Percentiles rank a stretch among this genome's conserved stretches.
Evolutionary conservation across 495 filamentous ascomycete genomes (phyloP).

Genomic region (Daldinia loculata): DNA sequence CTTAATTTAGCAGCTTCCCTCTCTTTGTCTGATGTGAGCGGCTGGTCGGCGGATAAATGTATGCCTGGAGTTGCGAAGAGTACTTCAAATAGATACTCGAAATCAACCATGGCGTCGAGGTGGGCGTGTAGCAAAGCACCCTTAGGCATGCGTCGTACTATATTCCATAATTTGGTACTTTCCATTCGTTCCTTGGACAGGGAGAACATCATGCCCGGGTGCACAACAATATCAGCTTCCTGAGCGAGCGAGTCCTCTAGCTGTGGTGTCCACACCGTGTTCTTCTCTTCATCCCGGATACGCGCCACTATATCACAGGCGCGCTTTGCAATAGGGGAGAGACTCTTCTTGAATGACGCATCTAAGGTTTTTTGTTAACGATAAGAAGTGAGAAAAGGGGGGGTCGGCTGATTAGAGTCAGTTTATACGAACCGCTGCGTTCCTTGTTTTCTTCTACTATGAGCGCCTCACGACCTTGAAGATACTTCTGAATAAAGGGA

Average conservation of each 20-base stretch:
- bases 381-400: neutral
- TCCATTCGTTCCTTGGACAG: slow-evolving; percentile 83
- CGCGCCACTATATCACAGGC: slow-evolving; percentile 80
- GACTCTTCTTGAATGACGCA: slow-evolving; percentile 68
- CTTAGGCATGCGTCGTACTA: slow-evolving; percentile 88
- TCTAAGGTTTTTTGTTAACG: slow-evolving; percentile 52
- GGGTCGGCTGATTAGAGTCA: neutral
- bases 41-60: slow-evolving; percentile 65
- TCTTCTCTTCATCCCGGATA: slow-evolving; percentile 79
- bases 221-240: slow-evolving; percentile 63
- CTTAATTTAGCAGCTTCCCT: slow-evolving; percentile 57
- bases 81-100: slow-evolving; percentile 76
- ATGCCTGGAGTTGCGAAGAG: slow-evolving; percentile 79
- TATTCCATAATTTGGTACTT: slow-evolving; percentile 82
- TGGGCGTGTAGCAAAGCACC: slow-evolving; percentile 89
- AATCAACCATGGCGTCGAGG: slow-evolving; percentile 87
- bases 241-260: slow-evolving; percentile 70
- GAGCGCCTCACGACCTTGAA: slow-evolving; percentile 77
- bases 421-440: slow-evolving; percentile 71
- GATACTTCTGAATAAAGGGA: slow-evolving; percentile 80
- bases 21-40: slow-evolving; percentile 59
- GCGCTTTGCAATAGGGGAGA: slow-evolving; percentile 76
- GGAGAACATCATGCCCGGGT: slow-evolving; percentile 89
- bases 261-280: slow-evolving; percentile 73
- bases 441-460: slow-evolving; percentile 81